These are phyloP conservation scores for Plectosphaerella sp. DNA, from an alignment of 2,329 filamentous ascomycete species.

Conservation along the genomic window DNA sequence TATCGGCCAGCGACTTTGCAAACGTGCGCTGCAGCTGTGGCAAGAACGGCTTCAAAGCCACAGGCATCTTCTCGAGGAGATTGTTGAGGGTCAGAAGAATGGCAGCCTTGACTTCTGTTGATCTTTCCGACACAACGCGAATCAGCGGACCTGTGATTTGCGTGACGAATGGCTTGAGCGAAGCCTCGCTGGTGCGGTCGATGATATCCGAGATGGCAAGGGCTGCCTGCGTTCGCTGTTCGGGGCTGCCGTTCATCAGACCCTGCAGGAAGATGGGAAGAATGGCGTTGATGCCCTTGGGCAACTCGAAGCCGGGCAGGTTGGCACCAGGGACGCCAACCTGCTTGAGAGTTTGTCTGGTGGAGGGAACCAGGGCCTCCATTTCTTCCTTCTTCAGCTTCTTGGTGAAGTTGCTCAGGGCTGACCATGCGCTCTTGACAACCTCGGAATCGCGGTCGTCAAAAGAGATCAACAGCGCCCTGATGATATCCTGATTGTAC, in stretches of 20 bases:
- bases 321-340: constrained; percentile 83
- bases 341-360: constrained; percentile 78
- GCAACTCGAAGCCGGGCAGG: constrained; percentile 82
- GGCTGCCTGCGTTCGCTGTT: constrained; percentile 88
- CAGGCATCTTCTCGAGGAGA: constrained; percentile 91
- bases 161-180: constrained; percentile 90
- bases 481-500: constrained; percentile 94
- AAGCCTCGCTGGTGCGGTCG: constrained; percentile 82
- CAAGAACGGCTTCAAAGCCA: constrained; percentile 92
- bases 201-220: constrained; percentile 94
- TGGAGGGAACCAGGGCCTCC: constrained; percentile 86
- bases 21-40: constrained; percentile 96
- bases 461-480: constrained; percentile 85
- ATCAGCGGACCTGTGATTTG: constrained; percentile 97
- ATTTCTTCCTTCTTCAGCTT: constrained; percentile 94
- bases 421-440: constrained; percentile 85
- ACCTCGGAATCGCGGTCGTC: constrained; percentile 80
- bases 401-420: constrained; percentile 82
- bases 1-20: constrained; percentile 90
- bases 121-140: constrained; percentile 93
- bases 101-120: constrained; percentile 91
- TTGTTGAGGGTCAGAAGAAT: constrained; percentile 94
- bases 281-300: constrained; percentile 95
- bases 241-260: constrained; percentile 90
- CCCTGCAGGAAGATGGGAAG: constrained; percentile 96